Percentiles rank a stretch among this genome's conserved stretches.
phyloP scores from a whole-genome alignment of 2,329 filamentous ascomycete genomes.

The Akanthomyces muscarius region DNA sequence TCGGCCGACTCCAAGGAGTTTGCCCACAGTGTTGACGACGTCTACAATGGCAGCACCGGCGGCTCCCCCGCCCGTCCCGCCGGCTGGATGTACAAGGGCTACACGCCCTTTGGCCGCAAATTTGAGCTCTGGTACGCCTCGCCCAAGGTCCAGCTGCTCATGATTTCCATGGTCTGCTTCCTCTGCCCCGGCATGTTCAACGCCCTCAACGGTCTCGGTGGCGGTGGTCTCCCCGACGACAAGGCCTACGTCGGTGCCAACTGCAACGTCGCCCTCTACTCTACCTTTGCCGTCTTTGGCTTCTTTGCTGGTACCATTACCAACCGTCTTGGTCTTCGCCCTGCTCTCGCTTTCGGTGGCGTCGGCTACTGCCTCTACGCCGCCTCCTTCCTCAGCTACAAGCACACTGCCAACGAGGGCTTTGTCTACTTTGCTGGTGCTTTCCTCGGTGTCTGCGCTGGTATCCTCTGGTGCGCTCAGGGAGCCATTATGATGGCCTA shows the following conservation, averaged over 20 bases:
- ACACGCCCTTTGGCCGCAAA: constrained; percentile 47
- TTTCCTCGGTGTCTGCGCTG: constrained; percentile 72
- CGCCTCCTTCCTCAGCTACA: constrained; percentile 65
- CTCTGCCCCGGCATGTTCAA: constrained; percentile 72
- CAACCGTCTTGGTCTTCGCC: constrained; percentile 68
- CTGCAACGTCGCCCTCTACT: constrained; percentile 66
- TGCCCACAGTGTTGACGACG: neutral
- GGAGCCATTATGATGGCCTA: constrained; percentile 90
- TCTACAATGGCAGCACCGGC: neutral
- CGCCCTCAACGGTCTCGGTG: constrained; percentile 61
- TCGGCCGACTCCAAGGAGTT: constrained; percentile 15
- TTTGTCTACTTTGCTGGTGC: constrained; percentile 76
- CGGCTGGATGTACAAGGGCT: constrained; percentile 66
- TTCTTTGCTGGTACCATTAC: constrained; percentile 73
- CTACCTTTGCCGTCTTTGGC: constrained; percentile 64
- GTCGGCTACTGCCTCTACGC: constrained; percentile 75
- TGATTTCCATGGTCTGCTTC: constrained; percentile 57
- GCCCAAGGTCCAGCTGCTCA: constrained; percentile 65
- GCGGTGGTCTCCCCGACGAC: constrained; percentile 47
- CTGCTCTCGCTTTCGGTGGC: constrained; percentile 67
- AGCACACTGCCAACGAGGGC: constrained; percentile 61
- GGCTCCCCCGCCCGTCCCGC: constrained; percentile 33
- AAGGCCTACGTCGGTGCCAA: constrained; percentile 14
- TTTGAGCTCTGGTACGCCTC: constrained; percentile 65
- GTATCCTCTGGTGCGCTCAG: constrained; percentile 77